These are phyloP conservation scores for Dionaea muscipula DNA, from an alignment of 179 eudicot species.

Conservation along the genomic window DNA sequence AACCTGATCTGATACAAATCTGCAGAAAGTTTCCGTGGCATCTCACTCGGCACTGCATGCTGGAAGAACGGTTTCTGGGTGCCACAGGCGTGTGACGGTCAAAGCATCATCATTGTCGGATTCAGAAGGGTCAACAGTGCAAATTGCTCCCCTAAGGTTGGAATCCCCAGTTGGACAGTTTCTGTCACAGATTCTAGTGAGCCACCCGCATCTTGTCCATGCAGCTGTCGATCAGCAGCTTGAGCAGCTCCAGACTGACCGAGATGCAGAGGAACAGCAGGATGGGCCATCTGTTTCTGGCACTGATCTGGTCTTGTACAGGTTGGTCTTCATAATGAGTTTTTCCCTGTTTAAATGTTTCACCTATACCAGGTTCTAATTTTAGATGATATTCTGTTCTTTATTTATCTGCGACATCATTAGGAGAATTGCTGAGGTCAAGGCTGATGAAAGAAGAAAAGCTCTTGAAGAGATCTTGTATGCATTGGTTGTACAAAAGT, in stretches of 20 bases:
- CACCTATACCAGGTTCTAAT: no score
- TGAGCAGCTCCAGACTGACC: slow-evolving; percentile 73
- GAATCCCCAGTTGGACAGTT: slow-evolving; percentile 93
- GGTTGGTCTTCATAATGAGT: slow-evolving; percentile 24
- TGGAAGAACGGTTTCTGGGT: slow-evolving; percentile 18
- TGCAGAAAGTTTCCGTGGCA: slow-evolving; percentile 25
- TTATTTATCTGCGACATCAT: not conserved
- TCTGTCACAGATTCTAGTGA: slow-evolving; percentile 59
- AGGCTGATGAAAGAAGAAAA: slow-evolving; percentile 69
- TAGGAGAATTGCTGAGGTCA: slow-evolving; percentile 95
- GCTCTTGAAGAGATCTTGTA: slow-evolving; percentile 80
- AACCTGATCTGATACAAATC: not conserved
- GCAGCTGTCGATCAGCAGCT: slow-evolving; percentile 97
- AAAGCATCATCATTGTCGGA: slow-evolving; percentile 58
- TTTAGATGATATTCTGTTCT: not conserved
- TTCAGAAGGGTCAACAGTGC: slow-evolving; percentile 31
- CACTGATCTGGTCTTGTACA: slow-evolving; percentile 73
- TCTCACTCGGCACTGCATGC: slow-evolving; percentile 23
- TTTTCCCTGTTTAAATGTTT: not conserved
- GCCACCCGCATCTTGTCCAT: slow-evolving; percentile 90
- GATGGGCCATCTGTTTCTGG: slow-evolving; percentile 59
- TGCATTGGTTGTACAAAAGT: slow-evolving; percentile 73
- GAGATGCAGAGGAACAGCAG: slow-evolving; percentile 54
- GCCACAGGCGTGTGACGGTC: slow-evolving; percentile 29
- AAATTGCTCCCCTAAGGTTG: slow-evolving; percentile 81